Evolutionary conservation across 2,329 filamentous ascomycete species (phyloP), one percentile per base, ranked within the genome.

Genomic region (Fonsecaea monophora): DNA sequence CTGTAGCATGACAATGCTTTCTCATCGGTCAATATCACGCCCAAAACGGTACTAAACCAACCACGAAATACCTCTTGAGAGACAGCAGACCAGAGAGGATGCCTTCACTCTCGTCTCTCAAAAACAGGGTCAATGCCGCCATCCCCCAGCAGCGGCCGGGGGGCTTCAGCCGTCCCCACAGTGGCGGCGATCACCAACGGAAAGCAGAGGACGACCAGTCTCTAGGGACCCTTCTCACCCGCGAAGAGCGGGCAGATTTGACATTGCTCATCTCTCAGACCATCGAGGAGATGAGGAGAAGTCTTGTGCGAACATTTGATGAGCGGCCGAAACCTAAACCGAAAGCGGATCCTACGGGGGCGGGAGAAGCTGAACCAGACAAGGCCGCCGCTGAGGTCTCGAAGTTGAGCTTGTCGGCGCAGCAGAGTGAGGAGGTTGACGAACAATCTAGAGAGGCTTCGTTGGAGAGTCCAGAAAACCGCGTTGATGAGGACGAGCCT

Each of bases 241-340:
- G 77, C 53, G 75, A 77, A 37, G 77, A 82, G 69, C 78, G 80
- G 10, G 78, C 72, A 12, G 77, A 81, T 38, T 70, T 82, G 42
- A 80, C 76, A 8, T 69, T 79, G 4, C 73, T 82, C 6, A 74
- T 81, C n/a, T 76, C 77, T 13, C 72, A 75, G 60, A 77, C 78
- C 4, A 75, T 74, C n/a, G 72, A 78, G 67, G 74, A 73, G 15
- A 82, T 81, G 80, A 75, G 79, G 48, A 72, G 73, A 42, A 66
- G 60, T 2, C 73, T 81, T 35, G 68, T 66, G 75, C 35, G 74
- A 75, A 37, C 74, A 75, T 63, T 80, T 78, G 59, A 74, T 78
- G 34, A 70, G 66, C 35, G 35, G 56, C 64, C 64, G 15, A 40
- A 37, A 48, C 34, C 34, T 12, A 58, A 57, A 10, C 48, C 74